Evolutionary conservation across 176 grass and related monocot species (phyloP).

Genomic region (Guadua angustifolia): DNA sequence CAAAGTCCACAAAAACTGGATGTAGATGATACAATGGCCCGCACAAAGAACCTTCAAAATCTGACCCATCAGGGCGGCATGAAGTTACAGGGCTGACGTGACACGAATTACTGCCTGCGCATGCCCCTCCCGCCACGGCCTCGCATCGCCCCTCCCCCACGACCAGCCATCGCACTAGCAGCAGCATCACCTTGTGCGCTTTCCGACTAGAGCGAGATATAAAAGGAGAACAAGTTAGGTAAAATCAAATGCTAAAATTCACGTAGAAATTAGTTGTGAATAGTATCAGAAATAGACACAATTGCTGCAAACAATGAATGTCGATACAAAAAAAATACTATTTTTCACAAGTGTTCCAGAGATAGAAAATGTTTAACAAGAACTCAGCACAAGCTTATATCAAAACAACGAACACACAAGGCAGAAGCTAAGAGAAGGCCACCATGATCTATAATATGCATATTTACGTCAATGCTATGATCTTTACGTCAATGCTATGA

Average conservation of each 20-base stretch:
- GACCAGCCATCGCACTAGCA: constrained; percentile 80
- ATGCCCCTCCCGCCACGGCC: constrained; percentile 92
- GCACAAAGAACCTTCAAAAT: not conserved
- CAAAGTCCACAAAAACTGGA: not conserved
- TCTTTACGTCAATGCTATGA: not conserved
- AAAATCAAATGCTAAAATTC: constrained; percentile 1
- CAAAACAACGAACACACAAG: not conserved
- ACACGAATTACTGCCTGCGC: constrained; percentile 65
- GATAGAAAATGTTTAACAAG: not conserved
- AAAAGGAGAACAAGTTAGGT: not conserved
- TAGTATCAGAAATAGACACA: not conserved
- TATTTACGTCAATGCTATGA: not conserved
- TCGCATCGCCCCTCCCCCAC: constrained; percentile 66
- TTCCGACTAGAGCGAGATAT: constrained; percentile 60
- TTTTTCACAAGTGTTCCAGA: not conserved
- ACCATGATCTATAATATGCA: not conserved
- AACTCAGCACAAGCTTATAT: not conserved
- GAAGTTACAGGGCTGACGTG: not conserved
- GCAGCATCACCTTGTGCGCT: constrained; percentile 94
- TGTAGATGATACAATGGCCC: not conserved
- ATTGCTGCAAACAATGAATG: not conserved
- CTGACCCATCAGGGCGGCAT: not conserved
- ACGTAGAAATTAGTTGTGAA: not conserved
- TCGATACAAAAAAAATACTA: not conserved
- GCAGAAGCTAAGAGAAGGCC: not conserved